A percentile compares a stretch with the other conserved stretches of the same genome.
Conservation (phyloP, 495 filamentous ascomycete species). For the Tuber magnatum region DNA sequence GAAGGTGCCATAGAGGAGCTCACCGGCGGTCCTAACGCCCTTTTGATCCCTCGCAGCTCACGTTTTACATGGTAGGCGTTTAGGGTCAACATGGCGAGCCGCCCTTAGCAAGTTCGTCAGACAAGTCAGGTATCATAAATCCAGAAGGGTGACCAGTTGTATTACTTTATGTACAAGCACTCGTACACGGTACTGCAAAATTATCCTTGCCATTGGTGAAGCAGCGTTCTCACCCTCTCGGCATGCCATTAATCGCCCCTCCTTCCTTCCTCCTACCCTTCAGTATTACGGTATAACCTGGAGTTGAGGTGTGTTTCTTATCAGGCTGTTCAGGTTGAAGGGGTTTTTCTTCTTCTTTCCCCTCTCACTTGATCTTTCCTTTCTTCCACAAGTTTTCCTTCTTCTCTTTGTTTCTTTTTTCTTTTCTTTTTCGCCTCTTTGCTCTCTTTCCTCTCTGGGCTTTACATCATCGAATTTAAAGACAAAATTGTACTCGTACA, state of each 20-base stretch:
- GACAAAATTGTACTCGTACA: not conserved
- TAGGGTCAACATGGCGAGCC: not conserved
- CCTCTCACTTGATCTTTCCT: not conserved
- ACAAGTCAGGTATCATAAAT: not conserved
- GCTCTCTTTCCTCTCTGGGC: constrained; percentile 9
- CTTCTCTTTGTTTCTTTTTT: constrained; percentile 15
- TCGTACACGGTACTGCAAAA: not conserved
- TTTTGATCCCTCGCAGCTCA: not conserved
- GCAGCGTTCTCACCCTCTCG: constrained; percentile 5
- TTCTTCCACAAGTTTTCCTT: constrained; percentile 10
- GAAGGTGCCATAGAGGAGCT: not conserved
- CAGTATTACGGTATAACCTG: not conserved
- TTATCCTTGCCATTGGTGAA: not conserved
- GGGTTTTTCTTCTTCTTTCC: constrained; percentile 11
- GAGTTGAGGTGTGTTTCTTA: not conserved
- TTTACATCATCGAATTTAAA: constrained; percentile 18
- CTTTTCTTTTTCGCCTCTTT: constrained; percentile 13
- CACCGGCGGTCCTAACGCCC: not conserved
- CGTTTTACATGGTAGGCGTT: not conserved
- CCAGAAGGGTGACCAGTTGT: not conserved
- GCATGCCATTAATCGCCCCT: constrained; percentile 32
- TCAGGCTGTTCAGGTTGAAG: constrained; percentile 23
- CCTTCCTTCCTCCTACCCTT: constrained; percentile 15
- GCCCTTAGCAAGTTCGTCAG: not conserved
- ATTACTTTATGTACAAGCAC: not conserved